Conservation (phyloP, 192 early-diverging fungal species). For the Chytriomyces hyalinus region DNA sequence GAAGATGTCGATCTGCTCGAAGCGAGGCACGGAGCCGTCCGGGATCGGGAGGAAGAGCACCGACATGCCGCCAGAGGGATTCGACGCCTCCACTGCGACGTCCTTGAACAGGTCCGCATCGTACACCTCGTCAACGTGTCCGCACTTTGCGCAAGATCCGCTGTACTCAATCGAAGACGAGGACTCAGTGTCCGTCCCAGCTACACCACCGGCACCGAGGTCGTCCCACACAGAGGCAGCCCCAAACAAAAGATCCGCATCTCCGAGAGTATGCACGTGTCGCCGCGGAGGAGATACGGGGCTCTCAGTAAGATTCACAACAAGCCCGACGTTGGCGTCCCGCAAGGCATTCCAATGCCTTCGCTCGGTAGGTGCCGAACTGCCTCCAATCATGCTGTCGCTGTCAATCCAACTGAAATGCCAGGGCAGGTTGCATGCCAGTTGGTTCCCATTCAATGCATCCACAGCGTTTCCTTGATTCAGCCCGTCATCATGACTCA, state of each 20-base stretch:
- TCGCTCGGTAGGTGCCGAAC: conserved; percentile 44
- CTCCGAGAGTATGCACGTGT: conserved; percentile 22
- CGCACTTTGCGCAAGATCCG: conserved; percentile 26
- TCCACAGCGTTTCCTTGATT: too few species aligned
- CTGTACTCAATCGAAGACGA: not conserved
- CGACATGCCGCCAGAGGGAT: not conserved
- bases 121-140: conserved; percentile 30
- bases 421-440: conserved; percentile 45
- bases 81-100: not conserved
- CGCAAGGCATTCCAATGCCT: conserved; percentile 44
- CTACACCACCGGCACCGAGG: too few species aligned
- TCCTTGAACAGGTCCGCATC: conserved; percentile 51
- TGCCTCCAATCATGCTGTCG: conserved; percentile 51
- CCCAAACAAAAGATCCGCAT: conserved; percentile 7
- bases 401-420: conserved; percentile 52
- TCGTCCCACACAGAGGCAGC: conserved; percentile 5
- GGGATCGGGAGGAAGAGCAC: conserved; percentile 55
- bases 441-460: too few species aligned
- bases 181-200: too few species aligned
- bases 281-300: conserved; percentile 35
- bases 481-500: too few species aligned
- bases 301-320: conserved; percentile 57
- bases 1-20: conserved; percentile 46
- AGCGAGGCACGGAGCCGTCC: conserved; percentile 50
- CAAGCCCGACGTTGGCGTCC: conserved; percentile 44